Evolutionary conservation across 2,329 filamentous ascomycete species (phyloP).

Genomic region (Metarhizium guizhouense): DNA sequence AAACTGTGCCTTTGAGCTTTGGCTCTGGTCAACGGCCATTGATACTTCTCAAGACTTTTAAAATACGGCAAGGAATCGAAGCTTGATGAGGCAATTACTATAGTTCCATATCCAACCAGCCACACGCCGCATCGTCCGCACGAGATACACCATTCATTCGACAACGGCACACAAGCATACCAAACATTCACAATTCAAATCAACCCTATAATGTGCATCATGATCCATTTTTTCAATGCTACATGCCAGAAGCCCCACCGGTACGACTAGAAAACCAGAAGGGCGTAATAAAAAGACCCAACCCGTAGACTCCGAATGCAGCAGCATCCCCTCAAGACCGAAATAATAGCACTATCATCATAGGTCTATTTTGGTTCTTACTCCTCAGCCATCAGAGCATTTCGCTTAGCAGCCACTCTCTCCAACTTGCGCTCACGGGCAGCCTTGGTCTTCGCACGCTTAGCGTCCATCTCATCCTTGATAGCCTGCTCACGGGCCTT

Average conservation of each 20-base stretch:
- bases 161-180: background rate
- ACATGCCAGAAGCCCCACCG: slow-evolving; percentile 46
- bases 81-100: too few species aligned
- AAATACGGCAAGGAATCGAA: too few species aligned
- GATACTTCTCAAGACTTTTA: too few species aligned
- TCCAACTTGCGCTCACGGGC: slow-evolving; percentile 97
- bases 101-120: too few species aligned
- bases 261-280: slow-evolving; percentile 38
- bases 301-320: slow-evolving; percentile 53
- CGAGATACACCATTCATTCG: background rate
- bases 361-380: slow-evolving; percentile 35
- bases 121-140: too few species aligned
- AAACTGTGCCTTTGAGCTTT: too few species aligned
- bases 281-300: slow-evolving; percentile 41
- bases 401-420: slow-evolving; percentile 85
- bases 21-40: too few species aligned
- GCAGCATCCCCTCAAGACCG: slow-evolving; percentile 45
- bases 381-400: slow-evolving; percentile 68
- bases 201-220: slow-evolving; percentile 24
- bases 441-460: slow-evolving; percentile 99
- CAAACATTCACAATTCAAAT: background rate
- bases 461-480: slow-evolving; percentile 99
- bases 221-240: slow-evolving; percentile 48
- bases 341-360: slow-evolving; percentile 24
- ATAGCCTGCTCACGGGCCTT: slow-evolving; percentile 90